phyloP scores from a whole-genome alignment of 371 early-diverging fungal genomes.

The Gilbertella persicaria region DNA sequence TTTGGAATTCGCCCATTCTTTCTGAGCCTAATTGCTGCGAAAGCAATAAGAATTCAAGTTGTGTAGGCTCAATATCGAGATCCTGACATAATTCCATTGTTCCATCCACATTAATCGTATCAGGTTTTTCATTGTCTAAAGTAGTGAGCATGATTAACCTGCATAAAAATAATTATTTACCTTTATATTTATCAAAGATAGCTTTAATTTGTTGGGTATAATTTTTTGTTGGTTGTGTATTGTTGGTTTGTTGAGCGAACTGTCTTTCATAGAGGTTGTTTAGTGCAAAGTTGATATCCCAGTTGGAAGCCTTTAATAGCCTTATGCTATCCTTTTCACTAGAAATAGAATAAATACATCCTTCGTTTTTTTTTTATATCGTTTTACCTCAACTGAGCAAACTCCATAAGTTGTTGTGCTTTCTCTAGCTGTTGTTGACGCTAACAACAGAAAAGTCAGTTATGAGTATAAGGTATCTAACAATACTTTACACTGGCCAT shows the following conservation, averaged over 20 bases:
- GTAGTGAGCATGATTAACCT: neutral
- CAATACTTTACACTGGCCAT: constrained; percentile 2
- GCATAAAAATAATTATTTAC: constrained; percentile 26
- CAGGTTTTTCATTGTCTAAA: constrained; percentile 63
- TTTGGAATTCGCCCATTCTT: constrained; percentile 77
- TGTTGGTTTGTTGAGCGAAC: constrained; percentile 2
- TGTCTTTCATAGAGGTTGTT: constrained; percentile 55
- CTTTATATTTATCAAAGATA: constrained; percentile 74
- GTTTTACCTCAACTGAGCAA: constrained; percentile 52
- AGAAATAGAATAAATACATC: neutral
- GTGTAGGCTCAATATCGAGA: constrained; percentile 77
- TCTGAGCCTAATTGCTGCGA: constrained; percentile 73
- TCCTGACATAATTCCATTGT: constrained; percentile 71
- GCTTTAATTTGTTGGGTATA: constrained; percentile 35
- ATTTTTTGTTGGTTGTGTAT: neutral
- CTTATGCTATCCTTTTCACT: constrained; percentile 61
- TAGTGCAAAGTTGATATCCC: constrained; percentile 72
- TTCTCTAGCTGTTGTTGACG: constrained; percentile 45
- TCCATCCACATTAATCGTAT: constrained; percentile 74
- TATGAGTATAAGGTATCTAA: neutral
- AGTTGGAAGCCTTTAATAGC: constrained; percentile 55
- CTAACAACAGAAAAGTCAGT: neutral
- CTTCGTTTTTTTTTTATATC: neutral
- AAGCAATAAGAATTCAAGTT: constrained; percentile 73
- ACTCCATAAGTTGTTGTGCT: constrained; percentile 49